Conservation (phyloP, 2,329 filamentous ascomycete genomes). For the Aspergillus floridensis region DNA sequence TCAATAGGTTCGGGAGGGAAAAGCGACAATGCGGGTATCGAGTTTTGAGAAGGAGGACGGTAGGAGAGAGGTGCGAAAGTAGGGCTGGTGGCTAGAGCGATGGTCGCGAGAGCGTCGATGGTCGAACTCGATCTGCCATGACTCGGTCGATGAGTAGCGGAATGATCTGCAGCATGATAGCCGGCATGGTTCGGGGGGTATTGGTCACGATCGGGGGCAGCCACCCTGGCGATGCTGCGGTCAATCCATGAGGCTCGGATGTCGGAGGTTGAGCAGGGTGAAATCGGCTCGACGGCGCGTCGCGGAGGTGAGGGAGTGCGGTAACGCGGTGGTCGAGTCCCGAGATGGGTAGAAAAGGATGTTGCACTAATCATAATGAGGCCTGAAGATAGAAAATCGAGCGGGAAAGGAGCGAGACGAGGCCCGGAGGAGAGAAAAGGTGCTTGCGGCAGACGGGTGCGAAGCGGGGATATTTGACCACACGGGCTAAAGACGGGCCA, state of each 20-base stretch:
- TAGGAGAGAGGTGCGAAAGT: constrained; percentile 39
- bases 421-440: constrained; percentile 24
- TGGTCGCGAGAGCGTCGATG: constrained; percentile 51
- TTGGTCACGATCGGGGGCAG: constrained; percentile 25
- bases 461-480: constrained; percentile 44
- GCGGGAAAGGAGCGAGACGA: constrained; percentile 12
- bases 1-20: constrained; percentile 31
- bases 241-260: constrained; percentile 31
- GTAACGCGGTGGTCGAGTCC: constrained; percentile 42
- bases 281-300: constrained; percentile 48
- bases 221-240: constrained; percentile 25
- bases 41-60: constrained; percentile 30
- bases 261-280: constrained; percentile 35
- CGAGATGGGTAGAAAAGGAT: constrained; percentile 37
- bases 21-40: constrained; percentile 24
- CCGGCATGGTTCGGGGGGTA: constrained; percentile 21
- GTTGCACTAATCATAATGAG: constrained; percentile 39
- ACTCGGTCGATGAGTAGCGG: constrained; percentile 31
- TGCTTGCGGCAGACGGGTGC: constrained; percentile 37
- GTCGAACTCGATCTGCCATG: constrained; percentile 48
- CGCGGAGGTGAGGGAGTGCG: constrained; percentile 48
- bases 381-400: constrained; percentile 5
- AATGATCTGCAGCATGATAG: constrained; percentile 20
- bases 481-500: constrained; percentile 42
- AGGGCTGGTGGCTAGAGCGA: constrained; percentile 50